Evolutionary conservation across 345 rosid genomes (phyloP).

Genomic region (Acer campestre): DNA sequence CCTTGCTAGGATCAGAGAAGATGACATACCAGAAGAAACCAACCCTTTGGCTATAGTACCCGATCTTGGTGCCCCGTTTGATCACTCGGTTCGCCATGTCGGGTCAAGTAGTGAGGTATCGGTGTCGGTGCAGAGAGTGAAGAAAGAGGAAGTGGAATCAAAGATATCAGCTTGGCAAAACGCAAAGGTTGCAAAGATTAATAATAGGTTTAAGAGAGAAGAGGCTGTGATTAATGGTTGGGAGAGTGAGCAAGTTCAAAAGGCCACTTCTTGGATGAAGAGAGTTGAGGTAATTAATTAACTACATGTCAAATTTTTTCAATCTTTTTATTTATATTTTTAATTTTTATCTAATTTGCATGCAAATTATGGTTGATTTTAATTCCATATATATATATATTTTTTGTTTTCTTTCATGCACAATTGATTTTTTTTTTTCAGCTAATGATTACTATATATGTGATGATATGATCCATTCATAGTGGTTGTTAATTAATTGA

Average conservation of each 20-base stretch:
- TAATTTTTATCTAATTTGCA: background rate
- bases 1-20: slow-evolving; percentile 72
- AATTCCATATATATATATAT: background rate
- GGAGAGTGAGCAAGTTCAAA: slow-evolving; percentile 84
- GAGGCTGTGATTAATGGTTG: slow-evolving; percentile 91
- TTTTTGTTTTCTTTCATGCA: background rate
- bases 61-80: slow-evolving; percentile 39
- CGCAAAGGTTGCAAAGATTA: slow-evolving; percentile 82
- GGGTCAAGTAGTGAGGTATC: slow-evolving; percentile 39
- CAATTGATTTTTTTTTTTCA: too few relatives aligned
- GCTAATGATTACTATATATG: background rate
- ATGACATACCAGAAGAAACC: slow-evolving; percentile 55
- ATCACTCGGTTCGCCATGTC: slow-evolving; percentile 20
- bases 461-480: background rate
- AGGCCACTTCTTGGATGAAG: slow-evolving; percentile 84
- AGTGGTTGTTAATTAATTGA: background rate
- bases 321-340: too few relatives aligned
- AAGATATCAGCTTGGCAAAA: slow-evolving; percentile 98
- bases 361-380: background rate
- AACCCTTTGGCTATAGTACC: slow-evolving; percentile 92
- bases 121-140: slow-evolving; percentile 81
- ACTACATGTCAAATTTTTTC: background rate
- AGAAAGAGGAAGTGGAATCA: slow-evolving; percentile 88
- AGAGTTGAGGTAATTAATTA: slow-evolving; percentile 73
- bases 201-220: slow-evolving; percentile 90